Percentiles rank a stretch among this genome's conserved stretches.
Conservation (phyloP, 768 basidiomycete species). For the Lentinula lateritia region DNA sequence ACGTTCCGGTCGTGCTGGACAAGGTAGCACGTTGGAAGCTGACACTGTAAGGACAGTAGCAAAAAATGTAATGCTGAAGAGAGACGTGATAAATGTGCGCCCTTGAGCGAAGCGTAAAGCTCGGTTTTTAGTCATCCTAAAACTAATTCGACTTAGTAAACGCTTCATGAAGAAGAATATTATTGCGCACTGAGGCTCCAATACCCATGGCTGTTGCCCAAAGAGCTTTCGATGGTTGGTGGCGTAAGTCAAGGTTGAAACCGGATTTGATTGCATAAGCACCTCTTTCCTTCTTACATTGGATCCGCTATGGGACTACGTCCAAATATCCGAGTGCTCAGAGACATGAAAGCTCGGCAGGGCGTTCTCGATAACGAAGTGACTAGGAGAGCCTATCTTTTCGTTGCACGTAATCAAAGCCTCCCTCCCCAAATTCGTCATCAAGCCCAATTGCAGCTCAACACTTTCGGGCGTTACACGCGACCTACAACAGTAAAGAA, state of each 20-base stretch:
- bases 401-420: slow-evolving; percentile 87
- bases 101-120: slow-evolving; percentile 58
- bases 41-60: slow-evolving; percentile 77
- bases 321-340: slow-evolving; percentile 48
- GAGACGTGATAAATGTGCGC: slow-evolving; percentile 69
- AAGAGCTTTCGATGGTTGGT: neutral
- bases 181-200: slow-evolving; percentile 17
- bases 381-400: slow-evolving; percentile 83
- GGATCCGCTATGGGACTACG: neutral
- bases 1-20: slow-evolving; percentile 63
- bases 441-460: slow-evolving; percentile 91
- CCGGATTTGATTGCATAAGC: neutral
- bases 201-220: slow-evolving; percentile 21
- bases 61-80: slow-evolving; percentile 78
- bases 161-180: slow-evolving; percentile 5
- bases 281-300: neutral
- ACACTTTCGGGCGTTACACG: slow-evolving; percentile 77
- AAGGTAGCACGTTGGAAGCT: slow-evolving; percentile 73
- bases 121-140: slow-evolving; percentile 55
- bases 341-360: slow-evolving; percentile 74
- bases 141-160: slow-evolving; percentile 12
- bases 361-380: slow-evolving; percentile 75
- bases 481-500: slow-evolving; percentile 88
- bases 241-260: slow-evolving; percentile 6
- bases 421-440: slow-evolving; percentile 87